Evolutionary conservation across 371 early-diverging fungal genomes (phyloP), one percentile per base, ranked within the genome.

Genomic region (Mortierella sp.): DNA sequence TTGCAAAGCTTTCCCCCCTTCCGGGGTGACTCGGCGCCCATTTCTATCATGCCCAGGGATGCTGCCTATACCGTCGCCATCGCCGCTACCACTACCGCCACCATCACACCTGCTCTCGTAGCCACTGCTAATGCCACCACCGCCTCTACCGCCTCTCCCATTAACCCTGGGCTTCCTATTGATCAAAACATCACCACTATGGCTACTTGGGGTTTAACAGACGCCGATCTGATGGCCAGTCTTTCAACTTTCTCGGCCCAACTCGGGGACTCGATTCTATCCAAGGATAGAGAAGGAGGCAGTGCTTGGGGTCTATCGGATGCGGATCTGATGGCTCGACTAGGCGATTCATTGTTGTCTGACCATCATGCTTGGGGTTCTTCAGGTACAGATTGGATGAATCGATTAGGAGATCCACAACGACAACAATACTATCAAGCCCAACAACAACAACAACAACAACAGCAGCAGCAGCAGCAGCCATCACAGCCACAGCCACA

Each of bases 181-280:
- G 37, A 37, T 37, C 37, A 37, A 3, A 37, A 37, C 37, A n/a
- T n/a, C n/a, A n/a, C n/a, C n/a, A 16, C 50, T 37, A 9, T 37
- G 37, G 37, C 60, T n/a, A 66, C 70, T 0, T 75, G 70, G 56
- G 75, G 75, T 19, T 64, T 75, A 30, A 70, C 75, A 29, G 75
- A 75, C 44, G 67, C 70, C 11, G 75, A 75, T 18, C 44, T 75
- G 18, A 70, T 75, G 75, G 57, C 70, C 2, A 75, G 75, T 43
- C 62, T 75, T 60, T 70, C 66, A 1, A 64, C 44, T 1, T 75
- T 75, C 55, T 64, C 75, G 9, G 75, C 70, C 15, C 62, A 63
- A 25, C 57, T 75, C 18, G 60, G 75, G 4, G 75, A 75, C 18
- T 64, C 75, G 0, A 26, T 75, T 11, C 28, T 69, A 26, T 55